These are phyloP conservation scores for Geranium rotundifolium DNA, from an alignment of 345 rosid genomes.

Conservation along the genomic window DNA sequence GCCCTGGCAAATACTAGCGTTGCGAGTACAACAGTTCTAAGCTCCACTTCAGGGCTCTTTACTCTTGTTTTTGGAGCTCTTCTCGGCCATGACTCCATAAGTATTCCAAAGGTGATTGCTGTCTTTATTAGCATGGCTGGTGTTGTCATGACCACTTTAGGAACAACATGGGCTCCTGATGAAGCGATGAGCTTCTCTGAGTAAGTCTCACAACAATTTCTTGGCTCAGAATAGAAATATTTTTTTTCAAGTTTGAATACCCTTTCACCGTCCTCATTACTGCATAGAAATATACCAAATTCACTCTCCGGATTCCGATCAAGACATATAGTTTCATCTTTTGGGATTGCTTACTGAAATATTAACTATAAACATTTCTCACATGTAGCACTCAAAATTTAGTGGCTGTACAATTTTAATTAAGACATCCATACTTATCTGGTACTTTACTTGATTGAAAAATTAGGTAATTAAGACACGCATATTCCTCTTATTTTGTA, in stretches of 20 bases:
- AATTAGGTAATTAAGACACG: too few species aligned
- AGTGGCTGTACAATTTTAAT: too few species aligned
- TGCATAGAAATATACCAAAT: background rate
- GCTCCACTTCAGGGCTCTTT: slow-evolving; percentile 58
- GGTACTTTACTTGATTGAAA: too few species aligned
- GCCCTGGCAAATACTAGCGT: slow-evolving; percentile 63
- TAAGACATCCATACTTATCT: too few species aligned
- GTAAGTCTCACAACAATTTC: slow-evolving; percentile 21
- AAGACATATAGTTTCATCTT: background rate
- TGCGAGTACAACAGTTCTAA: slow-evolving; percentile 57
- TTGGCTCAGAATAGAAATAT: background rate
- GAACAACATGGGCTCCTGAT: slow-evolving; percentile 50
- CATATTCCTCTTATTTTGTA: too few species aligned
- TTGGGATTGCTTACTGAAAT: background rate
- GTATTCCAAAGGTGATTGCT: slow-evolving; percentile 36
- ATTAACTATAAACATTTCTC: too few species aligned
- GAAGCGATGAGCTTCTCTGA: slow-evolving; percentile 31
- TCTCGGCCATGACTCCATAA: slow-evolving; percentile 46
- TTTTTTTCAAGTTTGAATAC: too few species aligned
- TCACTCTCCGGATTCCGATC: background rate
- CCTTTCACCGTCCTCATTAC: background rate
- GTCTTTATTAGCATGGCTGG: slow-evolving; percentile 57
- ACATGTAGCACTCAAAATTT: too few species aligned
- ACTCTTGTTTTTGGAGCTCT: slow-evolving; percentile 52
- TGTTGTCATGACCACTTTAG: slow-evolving; percentile 56